phyloP scores from a whole-genome alignment of 2,329 filamentous ascomycete genomes.

The Lecanicillium sp. region DNA sequence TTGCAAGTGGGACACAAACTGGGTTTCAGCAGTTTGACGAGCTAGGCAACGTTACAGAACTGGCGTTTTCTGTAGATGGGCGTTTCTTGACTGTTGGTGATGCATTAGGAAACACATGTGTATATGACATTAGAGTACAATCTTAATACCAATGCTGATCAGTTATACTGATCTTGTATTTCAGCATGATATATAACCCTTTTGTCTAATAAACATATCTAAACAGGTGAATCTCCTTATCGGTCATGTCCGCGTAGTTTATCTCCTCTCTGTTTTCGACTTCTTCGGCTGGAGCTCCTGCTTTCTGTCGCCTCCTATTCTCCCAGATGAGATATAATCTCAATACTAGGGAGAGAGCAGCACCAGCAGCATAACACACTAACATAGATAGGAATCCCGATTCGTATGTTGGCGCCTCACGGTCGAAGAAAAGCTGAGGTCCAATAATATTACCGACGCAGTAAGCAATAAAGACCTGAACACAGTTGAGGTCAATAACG shows the following conservation, averaged over 20 bases:
- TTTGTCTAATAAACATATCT: conserved; percentile 34
- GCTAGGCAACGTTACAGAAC: conserved; percentile 25
- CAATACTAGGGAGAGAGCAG: conserved; percentile 32
- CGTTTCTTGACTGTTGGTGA: conserved; percentile 27
- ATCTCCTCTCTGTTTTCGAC: conserved; percentile 3
- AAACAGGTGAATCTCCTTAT: conserved; percentile 45
- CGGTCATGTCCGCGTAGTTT: conserved; percentile 37
- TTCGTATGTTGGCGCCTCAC: conserved; percentile 50
- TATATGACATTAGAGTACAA: conserved; percentile 25
- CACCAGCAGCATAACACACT: conserved; percentile 46
- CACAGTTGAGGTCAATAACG: no score
- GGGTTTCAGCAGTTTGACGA: conserved; percentile 24
- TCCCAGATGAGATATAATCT: conserved; percentile 40
- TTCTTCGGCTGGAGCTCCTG: neutral
- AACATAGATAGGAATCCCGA: conserved; percentile 55
- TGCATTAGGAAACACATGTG: conserved; percentile 22
- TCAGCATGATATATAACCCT: no score
- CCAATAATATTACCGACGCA: conserved; percentile 53
- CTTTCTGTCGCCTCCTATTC: conserved; percentile 43
- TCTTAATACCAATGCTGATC: no score
- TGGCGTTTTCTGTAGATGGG: conserved; percentile 29
- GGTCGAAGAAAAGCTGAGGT: conserved; percentile 51
- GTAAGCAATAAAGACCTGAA: conserved; percentile 50
- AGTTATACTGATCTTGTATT: no score
- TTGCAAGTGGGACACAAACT: conserved; percentile 13